Evolutionary conservation across 805 yeast genomes (phyloP).

Genomic region (Candida schatavii): DNA sequence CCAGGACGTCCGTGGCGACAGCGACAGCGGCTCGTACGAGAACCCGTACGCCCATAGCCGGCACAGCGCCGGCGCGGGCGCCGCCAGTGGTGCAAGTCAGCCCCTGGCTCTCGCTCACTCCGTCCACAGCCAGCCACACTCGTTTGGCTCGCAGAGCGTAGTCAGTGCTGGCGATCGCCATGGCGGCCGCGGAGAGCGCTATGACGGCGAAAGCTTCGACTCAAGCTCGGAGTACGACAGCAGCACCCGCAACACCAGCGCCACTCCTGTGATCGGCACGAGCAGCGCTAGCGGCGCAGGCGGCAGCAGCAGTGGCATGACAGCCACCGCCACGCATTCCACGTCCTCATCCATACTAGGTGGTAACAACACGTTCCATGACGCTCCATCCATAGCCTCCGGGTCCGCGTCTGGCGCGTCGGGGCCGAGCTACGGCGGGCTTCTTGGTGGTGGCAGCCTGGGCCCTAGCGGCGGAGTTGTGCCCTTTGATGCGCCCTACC

Average conservation of each 20-base stretch:
- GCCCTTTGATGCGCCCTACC: constrained; percentile 2
- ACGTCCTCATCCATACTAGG: too few species aligned
- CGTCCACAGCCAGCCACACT: neutral
- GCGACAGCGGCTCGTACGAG: neutral
- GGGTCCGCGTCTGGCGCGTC: constrained; percentile 1
- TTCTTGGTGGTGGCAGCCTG: neutral
- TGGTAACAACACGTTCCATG: too few species aligned
- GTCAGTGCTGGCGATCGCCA: too few species aligned
- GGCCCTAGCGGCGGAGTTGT: neutral
- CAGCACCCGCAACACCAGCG: neutral
- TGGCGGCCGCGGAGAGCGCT: too few species aligned
- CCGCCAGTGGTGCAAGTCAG: neutral
- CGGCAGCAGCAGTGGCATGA: too few species aligned
- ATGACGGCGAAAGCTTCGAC: neutral
- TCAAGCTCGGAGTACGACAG: neutral
- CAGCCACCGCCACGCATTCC: too few species aligned
- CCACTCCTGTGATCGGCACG: neutral
- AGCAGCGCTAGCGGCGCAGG: neutral
- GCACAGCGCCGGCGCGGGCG: neutral
- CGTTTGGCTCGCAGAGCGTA: neutral
- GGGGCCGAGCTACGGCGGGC: neutral
- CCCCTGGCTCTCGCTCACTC: neutral
- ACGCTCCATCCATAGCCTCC: neutral
- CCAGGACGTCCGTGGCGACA: neutral
- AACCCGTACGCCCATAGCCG: neutral